Percentiles rank a stretch among this genome's conserved stretches.
phyloP scores from a whole-genome alignment of 2,329 filamentous ascomycete species.

The Arachnopeziza araneosa region DNA sequence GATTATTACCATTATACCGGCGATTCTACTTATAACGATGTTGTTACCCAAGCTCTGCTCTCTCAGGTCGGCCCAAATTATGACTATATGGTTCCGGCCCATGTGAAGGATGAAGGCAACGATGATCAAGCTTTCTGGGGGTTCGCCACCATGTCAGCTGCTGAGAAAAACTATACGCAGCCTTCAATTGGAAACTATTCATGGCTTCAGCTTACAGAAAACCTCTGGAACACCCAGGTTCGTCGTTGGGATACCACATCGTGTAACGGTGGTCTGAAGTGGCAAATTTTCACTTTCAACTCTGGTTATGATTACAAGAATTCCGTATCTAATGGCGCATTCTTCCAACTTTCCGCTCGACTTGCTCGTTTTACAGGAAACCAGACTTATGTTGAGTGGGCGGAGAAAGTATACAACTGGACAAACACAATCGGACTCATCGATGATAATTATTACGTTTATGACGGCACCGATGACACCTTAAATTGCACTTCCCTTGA shows the following conservation, averaged over 20 bases:
- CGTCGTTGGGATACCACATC: slow-evolving; percentile 62
- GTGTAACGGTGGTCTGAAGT: slow-evolving; percentile 69
- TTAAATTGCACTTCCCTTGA: slow-evolving; percentile 48
- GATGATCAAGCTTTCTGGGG: slow-evolving; percentile 74
- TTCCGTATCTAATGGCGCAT: slow-evolving; percentile 71
- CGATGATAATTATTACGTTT: slow-evolving; percentile 48
- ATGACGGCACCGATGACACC: slow-evolving; percentile 52
- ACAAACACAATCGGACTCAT: slow-evolving; percentile 51
- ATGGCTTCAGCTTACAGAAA: slow-evolving; percentile 63
- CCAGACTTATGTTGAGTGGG: slow-evolving; percentile 61
- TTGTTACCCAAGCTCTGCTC: slow-evolving; percentile 52
- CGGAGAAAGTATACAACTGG: slow-evolving; percentile 63
- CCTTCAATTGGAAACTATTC: slow-evolving; percentile 49
- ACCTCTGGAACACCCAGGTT: slow-evolving; percentile 67
- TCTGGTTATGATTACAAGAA: slow-evolving; percentile 81
- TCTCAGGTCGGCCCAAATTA: slow-evolving; percentile 53
- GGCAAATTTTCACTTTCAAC: slow-evolving; percentile 77
- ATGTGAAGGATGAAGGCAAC: slow-evolving; percentile 60
- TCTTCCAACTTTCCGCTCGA: slow-evolving; percentile 75
- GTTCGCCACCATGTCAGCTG: slow-evolving; percentile 60
- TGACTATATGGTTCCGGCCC: slow-evolving; percentile 54
- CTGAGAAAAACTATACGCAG: slow-evolving; percentile 62
- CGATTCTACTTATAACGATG: slow-evolving; percentile 56
- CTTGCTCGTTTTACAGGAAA: slow-evolving; percentile 66
- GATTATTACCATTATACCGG: slow-evolving; percentile 65